These are phyloP conservation scores for Sphagnum magellanicum DNA, from an alignment of 228 moss, liverwort and hornwort genomes.

Conservation along the genomic window DNA sequence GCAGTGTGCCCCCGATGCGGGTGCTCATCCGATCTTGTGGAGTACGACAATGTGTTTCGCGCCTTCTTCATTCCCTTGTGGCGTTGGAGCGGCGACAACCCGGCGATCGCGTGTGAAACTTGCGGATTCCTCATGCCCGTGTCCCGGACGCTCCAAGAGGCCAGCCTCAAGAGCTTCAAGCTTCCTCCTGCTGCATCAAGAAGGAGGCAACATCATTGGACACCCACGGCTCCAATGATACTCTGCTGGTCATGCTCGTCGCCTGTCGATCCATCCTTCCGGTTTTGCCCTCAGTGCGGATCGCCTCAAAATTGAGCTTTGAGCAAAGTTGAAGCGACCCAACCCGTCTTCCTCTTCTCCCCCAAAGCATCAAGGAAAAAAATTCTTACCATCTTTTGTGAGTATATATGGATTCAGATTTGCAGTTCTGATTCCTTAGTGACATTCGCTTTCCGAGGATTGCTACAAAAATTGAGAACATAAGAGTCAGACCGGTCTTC, in stretches of 20 bases:
- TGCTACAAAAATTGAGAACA: too few relatives aligned
- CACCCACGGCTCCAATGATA: constrained; percentile 16
- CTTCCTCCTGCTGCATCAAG: constrained; percentile 4
- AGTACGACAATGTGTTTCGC: constrained; percentile 71
- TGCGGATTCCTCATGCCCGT: constrained; percentile 58
- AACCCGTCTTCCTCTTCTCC: too few relatives aligned
- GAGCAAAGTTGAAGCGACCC: too few relatives aligned
- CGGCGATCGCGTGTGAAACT: constrained; percentile 47
- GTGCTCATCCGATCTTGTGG: constrained; percentile 47
- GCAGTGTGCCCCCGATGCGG: constrained; percentile 50
- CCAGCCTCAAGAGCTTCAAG: constrained; percentile 3
- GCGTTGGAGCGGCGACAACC: constrained; percentile 57
- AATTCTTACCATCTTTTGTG: too few relatives aligned
- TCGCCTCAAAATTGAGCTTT: constrained; percentile 8
- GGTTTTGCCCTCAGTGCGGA: constrained; percentile 64
- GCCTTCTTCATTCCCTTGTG: constrained; percentile 62
- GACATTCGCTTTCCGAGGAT: too few relatives aligned
- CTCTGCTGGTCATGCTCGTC: constrained; percentile 69
- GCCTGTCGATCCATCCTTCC: constrained; percentile 34
- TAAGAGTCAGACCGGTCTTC: too few relatives aligned
- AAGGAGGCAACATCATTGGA: constrained; percentile 8
- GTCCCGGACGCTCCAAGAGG: constrained; percentile 16
- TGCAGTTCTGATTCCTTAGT: too few relatives aligned
- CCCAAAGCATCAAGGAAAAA: too few relatives aligned
- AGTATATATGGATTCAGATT: too few relatives aligned